Evolutionary conservation across 352 stramenopile genomes (phyloP).

Genomic region (Globisporangium yorkense): DNA sequence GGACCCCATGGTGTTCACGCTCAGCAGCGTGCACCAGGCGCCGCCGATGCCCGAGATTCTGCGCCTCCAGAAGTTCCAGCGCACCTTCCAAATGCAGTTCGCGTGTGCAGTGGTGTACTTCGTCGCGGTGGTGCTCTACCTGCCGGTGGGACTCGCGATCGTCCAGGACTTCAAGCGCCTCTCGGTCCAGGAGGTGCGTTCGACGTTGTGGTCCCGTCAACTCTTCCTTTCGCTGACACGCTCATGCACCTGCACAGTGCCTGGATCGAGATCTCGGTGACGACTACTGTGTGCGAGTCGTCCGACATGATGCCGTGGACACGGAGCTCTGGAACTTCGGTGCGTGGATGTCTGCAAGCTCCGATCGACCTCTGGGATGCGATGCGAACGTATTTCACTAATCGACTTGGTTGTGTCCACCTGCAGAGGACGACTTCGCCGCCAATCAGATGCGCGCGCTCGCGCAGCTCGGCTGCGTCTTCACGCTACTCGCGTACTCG

Average conservation of each 20-base stretch:
- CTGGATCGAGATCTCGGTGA: slow-evolving; percentile 23
- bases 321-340: slow-evolving; percentile 49
- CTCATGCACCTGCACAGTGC: slow-evolving; percentile 3
- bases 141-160: slow-evolving; percentile 20
- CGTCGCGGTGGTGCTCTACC: slow-evolving; percentile 19
- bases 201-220: not conserved
- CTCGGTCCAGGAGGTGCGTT: slow-evolving; percentile 12
- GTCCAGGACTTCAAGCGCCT: slow-evolving; percentile 13
- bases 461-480: slow-evolving; percentile 37
- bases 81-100: slow-evolving; percentile 25
- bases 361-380: no score
- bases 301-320: slow-evolving; percentile 18
- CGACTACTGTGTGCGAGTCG: slow-evolving; percentile 30
- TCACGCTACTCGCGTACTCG: slow-evolving; percentile 54
- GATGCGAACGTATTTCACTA: not conserved
- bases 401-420: not conserved
- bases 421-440: slow-evolving; percentile 17
- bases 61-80: slow-evolving; percentile 17
- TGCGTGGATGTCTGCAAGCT: slow-evolving; percentile 6
- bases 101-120: slow-evolving; percentile 15
- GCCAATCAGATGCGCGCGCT: slow-evolving; percentile 35
- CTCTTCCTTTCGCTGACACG: not conserved
- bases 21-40: slow-evolving; percentile 8
- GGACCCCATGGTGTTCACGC: slow-evolving; percentile 5
- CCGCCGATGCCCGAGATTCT: slow-evolving; percentile 7